Evolutionary conservation across 768 basidiomycete species (phyloP), one percentile per base, ranked within the genome.

Genomic region (Kwoniella sp.): DNA sequence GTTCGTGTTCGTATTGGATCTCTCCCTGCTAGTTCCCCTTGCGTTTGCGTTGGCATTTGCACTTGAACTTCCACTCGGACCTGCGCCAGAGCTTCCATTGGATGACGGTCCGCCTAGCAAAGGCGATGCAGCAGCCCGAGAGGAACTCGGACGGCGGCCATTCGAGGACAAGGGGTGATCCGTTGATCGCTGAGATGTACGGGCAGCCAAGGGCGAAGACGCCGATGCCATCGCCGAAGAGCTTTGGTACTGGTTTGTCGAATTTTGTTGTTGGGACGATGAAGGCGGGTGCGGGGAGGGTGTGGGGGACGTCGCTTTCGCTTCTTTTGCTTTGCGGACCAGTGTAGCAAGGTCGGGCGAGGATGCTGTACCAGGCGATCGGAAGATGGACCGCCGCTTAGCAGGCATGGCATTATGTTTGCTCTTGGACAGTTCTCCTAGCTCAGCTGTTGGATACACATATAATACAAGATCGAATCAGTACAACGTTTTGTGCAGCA

Each of bases 281-380:
- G 50, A 51, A 11, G 50, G 25, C 4, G 50, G 50, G 23, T 23
- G 47, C 25, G 58, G 28, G 29, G 58, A 11, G 4, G 31, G 58
- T 8, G 30, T 45, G 17, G 15, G 41, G 20, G 41, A 45, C 11
- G 25, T 53, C 8, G 70, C 58, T 66, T 63, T 71, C 17, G 70
- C 70, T 59, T 89, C 89, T 81, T 88, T 91, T 17, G 90, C 89
- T 81, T 93, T 93, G 67, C 89, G 85, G 58, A 93, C 80, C 58
- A 96, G 84, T 11, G 91, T 93, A 3, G 91, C 91, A 23, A 96
- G 84, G 81, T 97, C 93, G 28, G 93, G 94, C 76, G 90, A 92
- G 72, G 90, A 91, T 34, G 92, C 90, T 8, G 92, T 94, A 48
- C 92, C 93, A 12, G 90, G 85, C 22, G 90, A 89, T 63, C 93